These are phyloP conservation scores for Taiozyma sp. DNA, from an alignment of 1,139 yeast genomes.

Conservation along the genomic window DNA sequence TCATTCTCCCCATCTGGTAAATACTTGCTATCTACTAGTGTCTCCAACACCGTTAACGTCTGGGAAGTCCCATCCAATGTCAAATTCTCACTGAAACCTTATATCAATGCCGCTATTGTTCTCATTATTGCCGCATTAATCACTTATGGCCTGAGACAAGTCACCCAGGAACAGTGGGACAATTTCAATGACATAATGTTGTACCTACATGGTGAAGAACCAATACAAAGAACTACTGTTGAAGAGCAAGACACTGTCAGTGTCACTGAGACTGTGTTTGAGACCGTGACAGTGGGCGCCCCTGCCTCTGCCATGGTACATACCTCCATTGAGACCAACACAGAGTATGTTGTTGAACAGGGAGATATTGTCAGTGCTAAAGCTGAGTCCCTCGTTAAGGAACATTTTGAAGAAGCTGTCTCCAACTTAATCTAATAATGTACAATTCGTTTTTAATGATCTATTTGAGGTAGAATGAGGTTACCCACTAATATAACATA, in stretches of 20 bases:
- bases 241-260: background rate
- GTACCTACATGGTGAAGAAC: slow-evolving; percentile 16
- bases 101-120: slow-evolving; percentile 8
- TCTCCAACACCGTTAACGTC: slow-evolving; percentile 71
- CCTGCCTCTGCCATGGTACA: slow-evolving; percentile 1
- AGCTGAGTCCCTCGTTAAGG: slow-evolving; percentile 9
- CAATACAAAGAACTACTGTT: background rate
- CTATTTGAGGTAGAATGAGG: no score
- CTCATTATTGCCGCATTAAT: slow-evolving; percentile 4
- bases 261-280: background rate
- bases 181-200: slow-evolving; percentile 9
- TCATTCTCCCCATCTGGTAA: slow-evolving; percentile 68
- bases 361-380: slow-evolving; percentile 18
- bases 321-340: slow-evolving; percentile 8
- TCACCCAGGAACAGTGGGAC: slow-evolving; percentile 14
- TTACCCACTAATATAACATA: no score
- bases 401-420: background rate
- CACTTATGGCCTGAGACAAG: slow-evolving; percentile 1
- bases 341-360: slow-evolving; percentile 11
- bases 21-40: slow-evolving; percentile 72
- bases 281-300: background rate
- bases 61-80: slow-evolving; percentile 53
- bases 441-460: background rate
- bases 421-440: background rate
- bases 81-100: slow-evolving; percentile 38